Evolutionary conservation across 805 yeast genomes (phyloP), one percentile per base, ranked within the genome.

Genomic region (Zygosaccharomyces pseudorouxii): DNA sequence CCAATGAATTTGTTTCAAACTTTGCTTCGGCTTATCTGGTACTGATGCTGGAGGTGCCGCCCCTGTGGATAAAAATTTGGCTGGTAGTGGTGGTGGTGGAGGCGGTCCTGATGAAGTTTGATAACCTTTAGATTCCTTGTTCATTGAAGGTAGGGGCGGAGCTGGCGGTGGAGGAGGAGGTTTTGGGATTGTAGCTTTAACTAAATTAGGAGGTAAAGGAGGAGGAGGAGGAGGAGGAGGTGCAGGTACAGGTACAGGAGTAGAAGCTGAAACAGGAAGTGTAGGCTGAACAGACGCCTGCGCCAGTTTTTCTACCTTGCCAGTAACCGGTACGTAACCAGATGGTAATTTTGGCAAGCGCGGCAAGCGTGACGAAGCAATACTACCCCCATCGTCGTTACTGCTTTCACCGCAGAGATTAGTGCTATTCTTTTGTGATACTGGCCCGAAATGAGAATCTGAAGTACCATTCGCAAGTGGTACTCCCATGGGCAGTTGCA

Each of bases 1-100:
- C 95, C 93, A 86, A 57, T 86, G 95, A 53, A 86, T 77, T 58
- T 86, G 95, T 60, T 84, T 86, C 69, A 86, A 68, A 64, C 80
- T 82, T 52, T 72, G 74, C 63, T 74, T 74, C 16, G 82, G 80
- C 54, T 80, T 69, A 29, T 45, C 27, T 16, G 45, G 41, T 1
- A 65, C 59, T 7, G 60, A 63, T 31, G 68, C 67, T 11, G 71
- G 63, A 12, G 42, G 55, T 47, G 69, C 65, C n/a, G 71, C 67
- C 71, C 67, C 25, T 58, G 60, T 6, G 55, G 62, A 14, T 64
- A 66, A 10, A 68, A 67, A 12, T 69, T 59, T 61, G 3, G 18
- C 38, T 2, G 69, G 64, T 10, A 64, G 51, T 19, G 55, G 56
- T 19, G 70, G 65, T n/a, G 73, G 70, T 1, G 74, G 70, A 11